Evolutionary conservation across 176 grass and related monocot species (phyloP), one percentile per base, ranked within the genome.

Genomic region (Carex littledalei): DNA sequence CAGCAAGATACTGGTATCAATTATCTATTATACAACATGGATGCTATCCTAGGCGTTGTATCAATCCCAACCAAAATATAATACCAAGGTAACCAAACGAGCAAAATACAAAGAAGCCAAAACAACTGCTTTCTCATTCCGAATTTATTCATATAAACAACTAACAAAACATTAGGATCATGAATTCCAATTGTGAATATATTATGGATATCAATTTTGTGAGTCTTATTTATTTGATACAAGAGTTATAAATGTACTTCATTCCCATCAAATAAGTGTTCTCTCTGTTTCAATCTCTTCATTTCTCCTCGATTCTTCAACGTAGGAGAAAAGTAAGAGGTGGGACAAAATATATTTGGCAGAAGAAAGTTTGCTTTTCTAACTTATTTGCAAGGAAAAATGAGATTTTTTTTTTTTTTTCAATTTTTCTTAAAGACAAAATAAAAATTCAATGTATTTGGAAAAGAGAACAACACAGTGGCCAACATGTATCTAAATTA

Each of bases 111-210:
- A 32, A 67, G 22, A 83, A 65, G 6, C 59, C 16, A 83, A 63
- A 26, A 1, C 10, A 58, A 55, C 54, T 77, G 12, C 2, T 77
- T 54, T 55, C 12, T 76, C 7, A 15, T 76, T 11, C 15, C 16
- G 7, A 71, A 73, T 22, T 73, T 73, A 73, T 73, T 73, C 9
- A 47, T 73, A 72, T 21, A 41, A 97, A 97, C 1, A 94, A 89
- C 95, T 91, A 97, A 50, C 93, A 83, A 57, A 57, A 57, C 17
- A 57, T 57, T 17, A 5, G 16, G 16, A 57, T 16, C 54, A 57
- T 14, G 54, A 57, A 14, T 57, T 57, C 54, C 17, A 16, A 57
- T 57, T 57, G 16, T 57, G 0, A 14, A 57, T 57, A 57, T 57
- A 57, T 57, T 57, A 57, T 57, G 16, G 54, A 57, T 57, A 17